A percentile compares a stretch with the other conserved stretches of the same genome.
Evolutionary conservation across 2,329 filamentous ascomycete species (phyloP).

Genomic region (Cyphellophora europaea): DNA sequence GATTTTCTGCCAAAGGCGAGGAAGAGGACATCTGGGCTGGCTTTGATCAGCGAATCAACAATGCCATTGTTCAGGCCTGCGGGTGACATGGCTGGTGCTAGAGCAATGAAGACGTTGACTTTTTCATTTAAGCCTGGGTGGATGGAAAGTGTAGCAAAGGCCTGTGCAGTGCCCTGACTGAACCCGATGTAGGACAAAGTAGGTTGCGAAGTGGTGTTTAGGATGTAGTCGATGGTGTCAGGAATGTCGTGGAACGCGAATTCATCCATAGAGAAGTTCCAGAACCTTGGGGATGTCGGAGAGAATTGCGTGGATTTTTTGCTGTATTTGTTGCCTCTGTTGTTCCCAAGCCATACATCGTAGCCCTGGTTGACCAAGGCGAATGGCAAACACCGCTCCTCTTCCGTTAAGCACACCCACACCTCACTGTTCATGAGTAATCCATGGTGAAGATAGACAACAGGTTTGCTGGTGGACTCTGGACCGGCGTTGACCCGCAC

Average conservation of each 20-base stretch:
- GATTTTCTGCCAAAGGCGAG: conserved; percentile 85
- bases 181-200: conserved; percentile 95
- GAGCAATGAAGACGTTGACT: conserved; percentile 89
- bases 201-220: conserved; percentile 69
- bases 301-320: conserved; percentile 78
- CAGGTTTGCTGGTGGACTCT: conserved; percentile 64
- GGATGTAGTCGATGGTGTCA: conserved; percentile 84
- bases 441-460: conserved; percentile 91
- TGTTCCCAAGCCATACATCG: conserved; percentile 97
- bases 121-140: conserved; percentile 87
- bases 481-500: conserved; percentile 64
- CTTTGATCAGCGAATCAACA: conserved; percentile 86
- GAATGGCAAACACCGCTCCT: conserved; percentile 78
- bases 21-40: conserved; percentile 84
- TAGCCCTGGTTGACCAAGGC: conserved; percentile 82
- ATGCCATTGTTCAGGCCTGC: conserved; percentile 82
- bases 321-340: conserved; percentile 97
- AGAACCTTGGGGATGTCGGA: conserved; percentile 70
- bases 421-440: conserved; percentile 98
- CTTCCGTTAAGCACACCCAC: conserved; percentile 88
- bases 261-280: conserved; percentile 97
- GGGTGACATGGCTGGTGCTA: conserved; percentile 94
- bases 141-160: conserved; percentile 86
- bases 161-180: conserved; percentile 92
- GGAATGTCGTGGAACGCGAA: conserved; percentile 98